Percentiles rank a stretch among this genome's conserved stretches.
These are phyloP conservation scores for Eucalyptus cloeziana DNA, from an alignment of 345 rosid species.

Conservation along the genomic window DNA sequence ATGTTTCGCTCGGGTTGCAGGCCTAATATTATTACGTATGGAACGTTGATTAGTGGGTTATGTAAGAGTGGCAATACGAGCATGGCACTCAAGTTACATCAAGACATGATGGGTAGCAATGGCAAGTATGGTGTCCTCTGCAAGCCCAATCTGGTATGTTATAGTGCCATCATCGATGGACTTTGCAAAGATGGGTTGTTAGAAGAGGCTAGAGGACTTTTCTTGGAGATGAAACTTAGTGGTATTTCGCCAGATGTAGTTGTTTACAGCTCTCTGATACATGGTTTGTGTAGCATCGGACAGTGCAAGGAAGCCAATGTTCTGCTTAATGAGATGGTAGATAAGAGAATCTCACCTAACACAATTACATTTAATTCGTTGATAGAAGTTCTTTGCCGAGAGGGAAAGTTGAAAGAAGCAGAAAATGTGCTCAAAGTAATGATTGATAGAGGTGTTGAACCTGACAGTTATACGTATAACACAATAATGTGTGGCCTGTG, in stretches of 20 bases:
- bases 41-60: conserved; percentile 5
- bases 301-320: conserved; percentile 1
- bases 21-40: conserved; percentile 5
- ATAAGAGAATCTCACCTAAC: not conserved
- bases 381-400: conserved; percentile 1
- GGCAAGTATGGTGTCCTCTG: not conserved
- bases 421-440: not conserved
- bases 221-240: conserved; percentile 11
- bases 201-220: conserved; percentile 15
- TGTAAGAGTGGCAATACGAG: conserved; percentile 7
- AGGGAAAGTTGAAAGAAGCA: conserved; percentile 6
- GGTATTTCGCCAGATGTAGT: conserved; percentile 10
- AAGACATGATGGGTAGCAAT: not conserved
- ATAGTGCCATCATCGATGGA: conserved; percentile 10
- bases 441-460: conserved; percentile 1
- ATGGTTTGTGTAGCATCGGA: conserved; percentile 3
- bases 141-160: conserved; percentile 1
- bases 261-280: not conserved
- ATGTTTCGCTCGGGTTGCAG: not conserved
- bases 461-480: not conserved
- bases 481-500: conserved; percentile 4
- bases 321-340: conserved; percentile 9
- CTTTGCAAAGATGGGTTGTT: conserved; percentile 11
- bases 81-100: conserved; percentile 6
- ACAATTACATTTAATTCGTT: not conserved